These are phyloP conservation scores for Hordeum pubiflorum DNA, from an alignment of 202 grass and related monocot species.

Conservation along the genomic window DNA sequence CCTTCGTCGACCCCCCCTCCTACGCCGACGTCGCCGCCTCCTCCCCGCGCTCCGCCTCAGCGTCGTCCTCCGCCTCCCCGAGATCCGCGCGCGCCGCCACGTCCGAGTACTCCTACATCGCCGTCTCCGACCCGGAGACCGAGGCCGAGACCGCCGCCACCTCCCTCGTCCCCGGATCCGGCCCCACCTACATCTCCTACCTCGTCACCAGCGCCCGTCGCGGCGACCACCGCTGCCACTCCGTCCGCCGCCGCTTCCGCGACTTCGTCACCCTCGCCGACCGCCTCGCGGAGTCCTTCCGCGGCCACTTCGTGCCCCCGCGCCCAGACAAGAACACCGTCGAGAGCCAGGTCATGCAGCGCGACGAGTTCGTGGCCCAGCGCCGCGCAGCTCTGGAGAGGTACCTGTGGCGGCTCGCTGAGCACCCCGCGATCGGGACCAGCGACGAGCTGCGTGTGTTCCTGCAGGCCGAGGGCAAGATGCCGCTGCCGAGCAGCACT, in stretches of 20 bases:
- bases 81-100: conserved; percentile 43
- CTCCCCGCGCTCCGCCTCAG: conserved; percentile 31
- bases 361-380: conserved; percentile 79
- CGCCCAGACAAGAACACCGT: conserved; percentile 91
- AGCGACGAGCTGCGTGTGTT: conserved; percentile 88
- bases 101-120: conserved; percentile 56
- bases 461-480: conserved; percentile 73
- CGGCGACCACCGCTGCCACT: conserved; percentile 31
- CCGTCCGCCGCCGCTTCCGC: conserved; percentile 81
- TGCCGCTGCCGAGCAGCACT: conserved; percentile 70
- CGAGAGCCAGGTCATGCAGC: conserved; percentile 97
- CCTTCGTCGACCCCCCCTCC: conserved; percentile 88
- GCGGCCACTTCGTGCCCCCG: conserved; percentile 74
- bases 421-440: conserved; percentile 65
- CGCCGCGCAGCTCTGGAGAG: conserved; percentile 60
- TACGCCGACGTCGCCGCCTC: conserved; percentile 72
- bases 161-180: conserved; percentile 61
- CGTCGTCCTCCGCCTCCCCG: conserved; percentile 34
- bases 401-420: conserved; percentile 73
- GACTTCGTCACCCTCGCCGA: conserved; percentile 92
- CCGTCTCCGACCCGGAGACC: conserved; percentile 70
- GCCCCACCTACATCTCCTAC: conserved; percentile 76
- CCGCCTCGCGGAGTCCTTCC: conserved; percentile 73
- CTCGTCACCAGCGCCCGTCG: conserved; percentile 49
- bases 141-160: conserved; percentile 53